Conservation (phyloP, 441 rosid species). For the Brassica hybrid region DNA sequence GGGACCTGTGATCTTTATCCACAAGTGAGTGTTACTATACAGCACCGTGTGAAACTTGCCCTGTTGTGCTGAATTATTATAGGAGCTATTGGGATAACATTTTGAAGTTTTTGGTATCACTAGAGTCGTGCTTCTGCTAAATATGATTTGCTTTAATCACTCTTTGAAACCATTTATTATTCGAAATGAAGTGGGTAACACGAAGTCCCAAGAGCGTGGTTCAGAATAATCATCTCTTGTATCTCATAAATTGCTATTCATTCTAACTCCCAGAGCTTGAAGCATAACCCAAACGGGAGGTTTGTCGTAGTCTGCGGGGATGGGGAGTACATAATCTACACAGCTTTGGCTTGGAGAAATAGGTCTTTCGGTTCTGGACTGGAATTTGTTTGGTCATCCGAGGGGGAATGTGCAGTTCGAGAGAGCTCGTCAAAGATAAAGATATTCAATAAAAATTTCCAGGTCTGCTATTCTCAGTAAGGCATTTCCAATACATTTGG, state of each 20-base stretch:
- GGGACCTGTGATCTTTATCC: conserved; percentile 99
- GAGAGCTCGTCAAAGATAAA: conserved; percentile 95
- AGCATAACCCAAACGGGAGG: conserved; percentile 98
- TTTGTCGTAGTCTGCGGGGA: conserved; percentile 98
- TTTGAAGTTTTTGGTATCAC: conserved; percentile 22
- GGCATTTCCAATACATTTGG: conserved; percentile 1
- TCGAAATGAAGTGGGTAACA: background rate
- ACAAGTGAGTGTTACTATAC: conserved; percentile 66
- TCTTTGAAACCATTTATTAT: conserved; percentile 11
- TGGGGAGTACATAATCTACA: conserved; percentile 96
- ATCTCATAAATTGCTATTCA: conserved; percentile 1
- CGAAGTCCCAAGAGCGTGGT: conserved; percentile 20
- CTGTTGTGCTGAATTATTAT: conserved; percentile 9
- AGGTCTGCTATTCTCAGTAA: conserved; percentile 55
- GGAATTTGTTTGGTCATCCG: conserved; percentile 96
- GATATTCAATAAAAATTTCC: conserved; percentile 90
- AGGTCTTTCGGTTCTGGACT: conserved; percentile 98
- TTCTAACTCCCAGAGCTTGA: conserved; percentile 69
- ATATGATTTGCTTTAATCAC: conserved; percentile 9
- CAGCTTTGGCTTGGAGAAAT: conserved; percentile 99
- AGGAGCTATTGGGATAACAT: conserved; percentile 10
- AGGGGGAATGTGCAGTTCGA: conserved; percentile 97
- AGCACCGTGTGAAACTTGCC: background rate
- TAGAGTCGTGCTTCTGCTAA: conserved; percentile 21
- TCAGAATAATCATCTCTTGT: conserved; percentile 17